A percentile compares a stretch with the other conserved stretches of the same genome.
Conservation (phyloP, 352 stramenopile species). For the Aphanomyces astaci region DNA sequence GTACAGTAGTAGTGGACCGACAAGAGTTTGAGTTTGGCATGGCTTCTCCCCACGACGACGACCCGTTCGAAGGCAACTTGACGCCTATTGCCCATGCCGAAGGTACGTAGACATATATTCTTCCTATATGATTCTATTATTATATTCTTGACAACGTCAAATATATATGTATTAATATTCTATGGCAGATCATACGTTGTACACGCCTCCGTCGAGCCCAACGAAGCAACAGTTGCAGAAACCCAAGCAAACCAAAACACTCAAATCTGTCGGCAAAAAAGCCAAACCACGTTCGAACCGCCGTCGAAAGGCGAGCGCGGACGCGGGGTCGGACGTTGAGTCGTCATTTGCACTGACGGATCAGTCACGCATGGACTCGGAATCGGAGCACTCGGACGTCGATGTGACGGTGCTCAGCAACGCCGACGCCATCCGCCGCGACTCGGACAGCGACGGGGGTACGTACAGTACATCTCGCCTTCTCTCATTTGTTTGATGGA, state of each 20-base stretch:
- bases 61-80: constrained; percentile 2
- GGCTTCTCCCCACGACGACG: neutral
- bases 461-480: neutral
- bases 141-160: too few species aligned
- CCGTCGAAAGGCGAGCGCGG: neutral
- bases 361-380: constrained; percentile 41
- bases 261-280: neutral
- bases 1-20: neutral
- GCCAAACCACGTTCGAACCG: neutral
- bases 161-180: neutral
- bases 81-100: neutral
- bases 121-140: too few species aligned
- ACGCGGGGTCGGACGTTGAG: neutral
- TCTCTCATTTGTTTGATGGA: neutral
- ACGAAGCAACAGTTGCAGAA: neutral
- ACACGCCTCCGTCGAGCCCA: neutral
- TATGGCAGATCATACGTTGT: neutral
- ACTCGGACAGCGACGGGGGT: constrained; percentile 28
- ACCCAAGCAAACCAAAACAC: neutral
- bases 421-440: constrained; percentile 44
- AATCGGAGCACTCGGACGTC: constrained; percentile 24
- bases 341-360: constrained; percentile 40
- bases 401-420: constrained; percentile 28
- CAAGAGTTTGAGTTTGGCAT: constrained; percentile 10
- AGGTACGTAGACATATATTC: too few species aligned